Evolutionary conservation across 2,329 filamentous ascomycete genomes (phyloP).

Genomic region (Cladobotryum mycophilum): DNA sequence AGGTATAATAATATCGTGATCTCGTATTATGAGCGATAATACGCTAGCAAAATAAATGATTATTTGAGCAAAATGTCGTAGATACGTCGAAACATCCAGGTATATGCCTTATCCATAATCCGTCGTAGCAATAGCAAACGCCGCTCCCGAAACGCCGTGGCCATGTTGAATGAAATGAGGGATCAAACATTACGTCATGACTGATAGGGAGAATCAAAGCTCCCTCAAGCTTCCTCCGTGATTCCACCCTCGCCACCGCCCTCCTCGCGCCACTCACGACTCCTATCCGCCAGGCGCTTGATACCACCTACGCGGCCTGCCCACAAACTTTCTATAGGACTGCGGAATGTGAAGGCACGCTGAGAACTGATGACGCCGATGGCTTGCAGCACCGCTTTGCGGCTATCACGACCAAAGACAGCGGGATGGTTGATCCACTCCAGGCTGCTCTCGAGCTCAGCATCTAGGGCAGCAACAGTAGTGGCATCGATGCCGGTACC

Average conservation of each 20-base stretch:
- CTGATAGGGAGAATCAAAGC: not conserved
- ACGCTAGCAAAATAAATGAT: not conserved
- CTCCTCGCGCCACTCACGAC: conserved; percentile 86
- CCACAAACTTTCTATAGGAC: conserved; percentile 84
- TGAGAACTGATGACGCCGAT: conserved; percentile 96
- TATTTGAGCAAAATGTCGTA: conserved; percentile 2
- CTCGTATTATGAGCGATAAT: too few species aligned
- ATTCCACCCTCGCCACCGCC: conserved; percentile 66
- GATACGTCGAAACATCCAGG: conserved; percentile 11
- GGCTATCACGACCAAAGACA: conserved; percentile 86
- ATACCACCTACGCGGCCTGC: conserved; percentile 76
- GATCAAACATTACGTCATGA: conserved; percentile 6
- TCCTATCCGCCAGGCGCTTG: conserved; percentile 72
- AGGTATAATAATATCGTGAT: too few species aligned
- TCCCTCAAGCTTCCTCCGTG: conserved; percentile 49
- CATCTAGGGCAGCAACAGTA: conserved; percentile 81
- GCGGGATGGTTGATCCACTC: conserved; percentile 98
- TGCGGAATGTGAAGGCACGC: conserved; percentile 87
- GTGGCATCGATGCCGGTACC: conserved; percentile 72
- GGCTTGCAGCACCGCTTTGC: conserved; percentile 91
- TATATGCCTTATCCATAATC: not conserved
- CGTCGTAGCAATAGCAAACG: not conserved
- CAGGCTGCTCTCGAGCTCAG: conserved; percentile 80
- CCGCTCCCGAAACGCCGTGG: conserved; percentile 7
- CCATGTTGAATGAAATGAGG: conserved; percentile 1